phyloP scores from a whole-genome alignment of 495 filamentous ascomycete genomes.

The Aspergillus cristatus region DNA sequence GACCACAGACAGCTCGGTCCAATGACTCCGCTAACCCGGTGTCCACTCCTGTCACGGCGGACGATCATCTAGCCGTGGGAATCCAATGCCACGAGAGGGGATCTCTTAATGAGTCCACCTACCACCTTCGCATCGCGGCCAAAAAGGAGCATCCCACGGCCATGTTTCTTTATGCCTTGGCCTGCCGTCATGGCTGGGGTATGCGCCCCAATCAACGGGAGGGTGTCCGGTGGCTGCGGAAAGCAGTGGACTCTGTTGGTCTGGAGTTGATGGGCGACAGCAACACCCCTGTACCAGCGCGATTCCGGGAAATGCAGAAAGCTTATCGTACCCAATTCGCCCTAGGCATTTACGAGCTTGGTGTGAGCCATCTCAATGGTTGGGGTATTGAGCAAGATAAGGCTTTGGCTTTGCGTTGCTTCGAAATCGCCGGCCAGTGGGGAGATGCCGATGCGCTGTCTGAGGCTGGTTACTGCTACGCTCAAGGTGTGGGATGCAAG shows the following conservation, averaged over 20 bases:
- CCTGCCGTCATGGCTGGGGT: conserved; percentile 96
- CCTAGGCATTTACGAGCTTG: conserved; percentile 88
- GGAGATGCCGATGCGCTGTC: conserved; percentile 92
- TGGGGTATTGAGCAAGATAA: conserved; percentile 97
- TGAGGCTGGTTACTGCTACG: conserved; percentile 82
- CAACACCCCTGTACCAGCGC: conserved; percentile 51
- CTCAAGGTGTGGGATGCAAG: conserved; percentile 77
- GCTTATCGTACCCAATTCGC: conserved; percentile 85
- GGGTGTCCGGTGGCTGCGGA: conserved; percentile 82
- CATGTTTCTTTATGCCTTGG: conserved; percentile 92
- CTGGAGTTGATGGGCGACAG: conserved; percentile 78
- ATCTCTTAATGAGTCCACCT: conserved; percentile 81
- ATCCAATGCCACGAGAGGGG: conserved; percentile 84
- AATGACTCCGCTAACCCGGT: conserved; percentile 6
- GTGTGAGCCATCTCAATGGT: conserved; percentile 94
- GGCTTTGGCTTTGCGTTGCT: conserved; percentile 76
- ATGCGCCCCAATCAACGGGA: conserved; percentile 86
- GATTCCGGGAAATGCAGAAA: conserved; percentile 57
- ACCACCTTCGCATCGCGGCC: conserved; percentile 87
- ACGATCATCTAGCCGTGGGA: conserved; percentile 81
- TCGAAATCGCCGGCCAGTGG: conserved; percentile 94
- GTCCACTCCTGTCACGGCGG: conserved; percentile 54
- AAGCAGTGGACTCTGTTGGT: conserved; percentile 77
- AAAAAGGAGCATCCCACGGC: conserved; percentile 76
- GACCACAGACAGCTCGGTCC: conserved; percentile 41